Evolutionary conservation across 352 stramenopile species (phyloP).

Genomic region (Phytophthora constricta): DNA sequence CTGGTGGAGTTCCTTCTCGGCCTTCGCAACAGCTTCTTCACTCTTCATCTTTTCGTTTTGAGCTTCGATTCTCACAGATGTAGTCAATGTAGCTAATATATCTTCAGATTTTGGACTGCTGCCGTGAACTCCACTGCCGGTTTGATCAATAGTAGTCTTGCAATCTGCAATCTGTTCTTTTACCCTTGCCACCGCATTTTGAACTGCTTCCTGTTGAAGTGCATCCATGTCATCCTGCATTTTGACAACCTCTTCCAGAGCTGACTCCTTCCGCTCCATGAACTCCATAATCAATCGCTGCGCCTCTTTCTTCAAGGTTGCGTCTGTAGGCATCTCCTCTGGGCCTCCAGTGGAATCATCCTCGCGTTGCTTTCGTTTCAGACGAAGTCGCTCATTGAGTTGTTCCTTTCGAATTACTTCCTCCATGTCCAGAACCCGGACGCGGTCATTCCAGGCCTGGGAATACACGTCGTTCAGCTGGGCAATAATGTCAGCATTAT

Average conservation of each 20-base stretch:
- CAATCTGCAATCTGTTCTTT: constrained; percentile 21
- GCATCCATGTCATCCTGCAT: constrained; percentile 51
- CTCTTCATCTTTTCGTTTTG: constrained; percentile 14
- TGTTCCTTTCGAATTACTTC: constrained; percentile 43
- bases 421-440: constrained; percentile 33
- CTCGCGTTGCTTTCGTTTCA: constrained; percentile 15
- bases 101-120: background rate
- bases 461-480: constrained; percentile 44
- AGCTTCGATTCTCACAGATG: constrained; percentile 1
- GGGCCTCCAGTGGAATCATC: constrained; percentile 1
- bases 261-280: constrained; percentile 25
- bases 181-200: constrained; percentile 14
- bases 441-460: constrained; percentile 38
- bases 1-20: constrained; percentile 23
- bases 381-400: constrained; percentile 32
- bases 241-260: constrained; percentile 44
- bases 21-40: constrained; percentile 12
- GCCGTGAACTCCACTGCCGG: background rate
- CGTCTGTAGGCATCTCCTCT: background rate
- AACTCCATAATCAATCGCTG: constrained; percentile 14
- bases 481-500: constrained; percentile 44
- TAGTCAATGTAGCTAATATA: constrained; percentile 2
- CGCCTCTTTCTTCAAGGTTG: constrained; percentile 6
- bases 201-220: constrained; percentile 24
- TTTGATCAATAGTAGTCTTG: background rate